Percentiles rank a stretch among this genome's conserved stretches.
Conservation (phyloP, 1,139 yeast genomes). For the Pichia sp. region DNA sequence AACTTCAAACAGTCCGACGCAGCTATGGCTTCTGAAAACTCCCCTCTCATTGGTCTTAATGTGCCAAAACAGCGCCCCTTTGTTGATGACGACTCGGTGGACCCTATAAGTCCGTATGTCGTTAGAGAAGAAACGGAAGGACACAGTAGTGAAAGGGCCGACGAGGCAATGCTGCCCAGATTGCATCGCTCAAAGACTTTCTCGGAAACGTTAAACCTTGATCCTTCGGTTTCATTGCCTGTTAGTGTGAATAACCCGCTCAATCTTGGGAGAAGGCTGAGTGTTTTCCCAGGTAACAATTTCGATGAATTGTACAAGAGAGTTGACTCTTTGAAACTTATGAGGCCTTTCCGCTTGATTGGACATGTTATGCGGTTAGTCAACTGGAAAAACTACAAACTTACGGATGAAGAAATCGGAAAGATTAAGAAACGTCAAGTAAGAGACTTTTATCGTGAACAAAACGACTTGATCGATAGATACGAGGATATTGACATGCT, state of each 20-base stretch:
- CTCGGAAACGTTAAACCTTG: background rate
- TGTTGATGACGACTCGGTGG: background rate
- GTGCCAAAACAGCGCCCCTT: background rate
- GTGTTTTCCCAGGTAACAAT: constrained; percentile 20
- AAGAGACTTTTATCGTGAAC: constrained; percentile 42
- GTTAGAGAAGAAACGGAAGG: background rate
- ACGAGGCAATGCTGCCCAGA: constrained; percentile 1
- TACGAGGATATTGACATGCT: constrained; percentile 60
- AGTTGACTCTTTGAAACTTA: constrained; percentile 35
- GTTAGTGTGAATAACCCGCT: constrained; percentile 22
- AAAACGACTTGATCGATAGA: constrained; percentile 55
- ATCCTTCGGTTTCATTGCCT: constrained; percentile 8
- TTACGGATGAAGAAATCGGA: constrained; percentile 28
- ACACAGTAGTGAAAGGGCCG: background rate
- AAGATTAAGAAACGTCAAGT: constrained; percentile 29
- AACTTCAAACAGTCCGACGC: background rate
- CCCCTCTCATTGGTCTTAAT: background rate
- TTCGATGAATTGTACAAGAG: constrained; percentile 20
- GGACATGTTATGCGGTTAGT: constrained; percentile 39
- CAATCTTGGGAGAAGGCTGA: constrained; percentile 21
- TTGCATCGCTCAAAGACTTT: constrained; percentile 14
- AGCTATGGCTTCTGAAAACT: background rate
- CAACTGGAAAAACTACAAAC: constrained; percentile 43
- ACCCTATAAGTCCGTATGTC: background rate
- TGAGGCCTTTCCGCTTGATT: constrained; percentile 54